Conservation (phyloP, 805 yeast species). For the Saccharomyces jurei region DNA sequence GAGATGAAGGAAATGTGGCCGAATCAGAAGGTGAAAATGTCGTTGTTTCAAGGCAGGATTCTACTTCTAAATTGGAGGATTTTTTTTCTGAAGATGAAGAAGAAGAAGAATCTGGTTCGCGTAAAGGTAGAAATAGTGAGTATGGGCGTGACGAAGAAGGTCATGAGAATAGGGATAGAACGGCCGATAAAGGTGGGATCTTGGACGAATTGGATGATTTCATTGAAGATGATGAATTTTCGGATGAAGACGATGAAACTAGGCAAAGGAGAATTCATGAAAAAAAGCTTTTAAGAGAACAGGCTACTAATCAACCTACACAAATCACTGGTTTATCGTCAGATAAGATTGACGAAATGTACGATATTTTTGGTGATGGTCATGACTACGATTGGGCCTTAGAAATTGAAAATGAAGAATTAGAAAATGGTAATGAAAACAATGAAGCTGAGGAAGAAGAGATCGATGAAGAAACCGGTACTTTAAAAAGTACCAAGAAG, state of each 20-base stretch:
- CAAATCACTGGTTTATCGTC: slow-evolving; percentile 63
- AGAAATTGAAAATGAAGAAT: slow-evolving; percentile 51
- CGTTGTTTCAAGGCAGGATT: slow-evolving; percentile 8
- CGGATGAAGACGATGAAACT: slow-evolving; percentile 63
- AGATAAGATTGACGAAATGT: slow-evolving; percentile 85
- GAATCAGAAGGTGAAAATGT: slow-evolving; percentile 12
- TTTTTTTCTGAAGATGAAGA: slow-evolving; percentile 36
- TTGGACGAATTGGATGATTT: slow-evolving; percentile 91
- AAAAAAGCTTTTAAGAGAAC: slow-evolving; percentile 30
- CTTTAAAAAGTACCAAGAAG: slow-evolving; percentile 16
- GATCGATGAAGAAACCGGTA: slow-evolving; percentile 17
- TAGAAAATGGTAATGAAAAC: slow-evolving; percentile 30
- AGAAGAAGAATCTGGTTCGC: slow-evolving; percentile 7
- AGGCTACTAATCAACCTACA: slow-evolving; percentile 45
- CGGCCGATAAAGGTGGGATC: slow-evolving; percentile 32
- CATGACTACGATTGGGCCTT: slow-evolving; percentile 97
- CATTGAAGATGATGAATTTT: slow-evolving; percentile 93
- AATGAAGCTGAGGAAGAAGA: slow-evolving; percentile 10
- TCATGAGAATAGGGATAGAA: slow-evolving; percentile 13
- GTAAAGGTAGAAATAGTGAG: slow-evolving; percentile 18
- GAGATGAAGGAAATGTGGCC: slow-evolving; percentile 31
- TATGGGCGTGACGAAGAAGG: slow-evolving; percentile 14
- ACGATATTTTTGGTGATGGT: slow-evolving; percentile 95
- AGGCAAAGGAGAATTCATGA: slow-evolving; percentile 34
- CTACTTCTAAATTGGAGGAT: slow-evolving; percentile 30